Evolutionary conservation across 371 early-diverging fungal species (phyloP), one percentile per base, ranked within the genome.

Genomic region (Lichtheimia hyalospora): DNA sequence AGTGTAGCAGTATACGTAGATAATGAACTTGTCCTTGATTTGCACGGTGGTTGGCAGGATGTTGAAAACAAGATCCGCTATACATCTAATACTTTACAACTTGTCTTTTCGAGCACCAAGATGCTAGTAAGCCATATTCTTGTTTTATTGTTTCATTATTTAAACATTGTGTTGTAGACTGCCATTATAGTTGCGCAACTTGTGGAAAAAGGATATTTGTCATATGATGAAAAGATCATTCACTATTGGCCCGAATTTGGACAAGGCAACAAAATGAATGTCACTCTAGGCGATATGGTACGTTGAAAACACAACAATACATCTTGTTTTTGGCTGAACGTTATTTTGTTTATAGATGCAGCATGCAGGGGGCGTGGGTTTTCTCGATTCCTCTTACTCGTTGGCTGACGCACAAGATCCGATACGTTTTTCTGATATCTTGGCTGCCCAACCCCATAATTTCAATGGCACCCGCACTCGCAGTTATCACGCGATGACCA

Each of bases 171-270:
- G 5, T 43, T 24, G 20, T 54, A 74, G 75, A 52, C 51, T 48
- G 77, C 82, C 0, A 78, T 89, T 39, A 79, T 87, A 5, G 65
- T 89, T 34, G 81, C 87, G 3, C 75, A 82, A 24, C 63, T 90
- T 16, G 85, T 90, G 8, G 84, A 86, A 14, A 66, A 82, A 60
- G 84, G 83, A 5, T 51, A 73, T 5, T 48, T 92, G 13, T 60
- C 73, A 8, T 88, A 87, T 65, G 68, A 80, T 34, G 73, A 76
- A 53, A 67, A 61, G 27, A 74, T 92, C 25, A 51, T 80, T 3
- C 73, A 69, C 12, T 87, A 87, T 61, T 92, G 92, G 92, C 91
- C 92, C 1, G 90, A 90, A 61, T 92, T 92, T 69, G 89, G 81
- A 3, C 78, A 82, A 59, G 87, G 87, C 27, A 82, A 82, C 59